phyloP scores from a whole-genome alignment of 768 basidiomycete genomes.

The Auricularia heimuer region DNA sequence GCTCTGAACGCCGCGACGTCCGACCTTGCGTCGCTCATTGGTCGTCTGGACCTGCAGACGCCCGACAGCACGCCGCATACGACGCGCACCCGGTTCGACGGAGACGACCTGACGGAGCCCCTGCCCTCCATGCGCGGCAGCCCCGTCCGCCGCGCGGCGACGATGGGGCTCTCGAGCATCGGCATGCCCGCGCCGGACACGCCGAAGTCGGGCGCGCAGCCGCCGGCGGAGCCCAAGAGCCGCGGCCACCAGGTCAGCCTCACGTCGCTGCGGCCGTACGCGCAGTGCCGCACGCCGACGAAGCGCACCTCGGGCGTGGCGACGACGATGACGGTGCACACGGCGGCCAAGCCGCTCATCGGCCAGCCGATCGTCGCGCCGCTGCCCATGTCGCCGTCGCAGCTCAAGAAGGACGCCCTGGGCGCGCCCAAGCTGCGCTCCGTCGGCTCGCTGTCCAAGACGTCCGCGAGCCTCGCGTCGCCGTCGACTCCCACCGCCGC shows the following conservation, averaged over 20 bases:
- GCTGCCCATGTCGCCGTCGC: neutral
- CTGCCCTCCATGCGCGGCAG: neutral
- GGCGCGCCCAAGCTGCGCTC: neutral
- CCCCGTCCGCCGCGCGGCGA: neutral
- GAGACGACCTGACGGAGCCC: neutral
- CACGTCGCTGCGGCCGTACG: slow-evolving; percentile 43
- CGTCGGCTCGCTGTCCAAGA: neutral
- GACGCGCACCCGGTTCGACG: neutral
- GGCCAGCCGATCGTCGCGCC: neutral
- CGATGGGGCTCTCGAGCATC: neutral
- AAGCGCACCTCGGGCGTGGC: neutral
- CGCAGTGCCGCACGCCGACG: slow-evolving; percentile 19
- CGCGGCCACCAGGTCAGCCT: slow-evolving; percentile 26
- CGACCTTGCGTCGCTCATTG: slow-evolving; percentile 69
- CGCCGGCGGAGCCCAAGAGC: slow-evolving; percentile 15
- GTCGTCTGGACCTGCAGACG: slow-evolving; percentile 72
- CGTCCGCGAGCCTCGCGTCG: slow-evolving; percentile 3
- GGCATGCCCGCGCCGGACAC: neutral
- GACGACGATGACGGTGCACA: neutral
- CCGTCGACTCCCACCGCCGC: slow-evolving; percentile 1
- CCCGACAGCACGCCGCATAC: slow-evolving; percentile 32
- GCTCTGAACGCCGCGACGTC: slow-evolving; percentile 61
- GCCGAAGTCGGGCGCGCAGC: neutral
- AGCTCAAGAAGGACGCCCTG: slow-evolving; percentile 3
- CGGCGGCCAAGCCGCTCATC: neutral